Evolutionary conservation across 345 rosid species (phyloP).

Genomic region (Viola odorata): DNA sequence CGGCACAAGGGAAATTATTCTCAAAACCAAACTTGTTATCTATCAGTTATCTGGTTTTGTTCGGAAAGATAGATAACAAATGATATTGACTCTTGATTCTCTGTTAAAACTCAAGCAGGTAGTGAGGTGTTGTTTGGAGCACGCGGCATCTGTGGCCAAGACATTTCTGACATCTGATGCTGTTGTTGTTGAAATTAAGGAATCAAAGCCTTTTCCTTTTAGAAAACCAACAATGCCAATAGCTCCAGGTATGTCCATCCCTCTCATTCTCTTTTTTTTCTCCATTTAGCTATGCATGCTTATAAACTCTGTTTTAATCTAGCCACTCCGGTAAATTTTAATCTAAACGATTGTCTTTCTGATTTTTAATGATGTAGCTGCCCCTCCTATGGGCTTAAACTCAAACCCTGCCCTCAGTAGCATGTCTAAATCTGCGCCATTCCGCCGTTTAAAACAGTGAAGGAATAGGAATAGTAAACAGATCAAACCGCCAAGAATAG

Average conservation of each 20-base stretch:
- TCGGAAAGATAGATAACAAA: neutral
- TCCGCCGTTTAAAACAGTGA: too few species aligned
- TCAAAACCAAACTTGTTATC: too few species aligned
- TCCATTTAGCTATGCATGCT: neutral
- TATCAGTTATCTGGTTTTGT: neutral
- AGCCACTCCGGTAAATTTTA: neutral
- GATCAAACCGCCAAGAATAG: too few species aligned
- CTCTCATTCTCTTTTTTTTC: neutral
- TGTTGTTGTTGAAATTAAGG: slow-evolving; percentile 70
- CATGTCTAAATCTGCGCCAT: too few species aligned
- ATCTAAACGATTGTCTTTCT: neutral
- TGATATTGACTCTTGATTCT: neutral
- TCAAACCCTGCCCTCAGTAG: too few species aligned
- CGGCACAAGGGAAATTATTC: too few species aligned
- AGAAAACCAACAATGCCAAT: slow-evolving; percentile 34
- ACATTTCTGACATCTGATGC: slow-evolving; percentile 72
- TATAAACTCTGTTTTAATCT: neutral
- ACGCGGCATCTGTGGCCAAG: slow-evolving; percentile 85
- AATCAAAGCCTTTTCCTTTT: slow-evolving; percentile 35
- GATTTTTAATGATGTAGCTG: too few species aligned
- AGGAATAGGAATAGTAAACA: too few species aligned
- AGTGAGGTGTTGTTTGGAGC: slow-evolving; percentile 87
- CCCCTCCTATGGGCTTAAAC: too few species aligned
- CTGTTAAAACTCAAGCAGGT: slow-evolving; percentile 41
- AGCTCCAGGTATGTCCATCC: neutral